Base-by-base conservation (phyloP, 768 basidiomycete genomes). In the Hypholoma fasciculare region DNA sequence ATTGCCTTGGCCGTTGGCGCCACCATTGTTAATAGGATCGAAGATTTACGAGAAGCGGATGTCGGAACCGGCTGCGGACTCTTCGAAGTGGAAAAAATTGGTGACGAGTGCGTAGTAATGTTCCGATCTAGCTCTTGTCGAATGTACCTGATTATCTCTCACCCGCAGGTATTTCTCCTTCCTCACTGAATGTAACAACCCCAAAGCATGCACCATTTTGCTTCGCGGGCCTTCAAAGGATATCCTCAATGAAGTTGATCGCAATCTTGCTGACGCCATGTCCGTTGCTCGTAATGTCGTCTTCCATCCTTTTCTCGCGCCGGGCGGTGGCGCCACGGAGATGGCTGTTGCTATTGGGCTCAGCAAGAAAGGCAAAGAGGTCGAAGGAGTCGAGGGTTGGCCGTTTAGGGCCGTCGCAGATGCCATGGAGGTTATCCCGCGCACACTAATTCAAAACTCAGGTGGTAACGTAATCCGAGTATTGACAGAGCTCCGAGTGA, bases 191-290 rank as follows among this genome's bases (percentile, higher is more conserved):
- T 99, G 97, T 77, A 75, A 76, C 37, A 78, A 82, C 13, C 97
- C 97, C 4, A 96, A 97, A 76, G 97, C 96, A 0, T 98, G 97
- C 82, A 98, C 96, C 11, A 94, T 98, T 74, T 85, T 99, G 48
- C 90, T 99, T 13, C 94, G 96, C 42, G 96, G 97, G 1, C 97
- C 97, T 0, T 96, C 94, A 2, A 99, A 98, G 73, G 97, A 98
- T 68, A 94, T 98, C 65, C 80, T 99, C 49, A 97, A 98, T 73
- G 97, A 98, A 76, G 93, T 98, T 64, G 97, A 98, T 72, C 87
- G 96, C 51, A 99, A 98, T 74, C 83, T 98, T 30, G 94, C 94
- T 1, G 97, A 99, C 65, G 97, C 96, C 36, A 98, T 99, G 90
- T 86, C 89, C 38, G 96, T 98, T 55, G 96, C 96, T 2, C 88